Evolutionary conservation across 192 early-diverging fungal genomes (phyloP).

Genomic region (Phycomyces blakesleeanus): DNA sequence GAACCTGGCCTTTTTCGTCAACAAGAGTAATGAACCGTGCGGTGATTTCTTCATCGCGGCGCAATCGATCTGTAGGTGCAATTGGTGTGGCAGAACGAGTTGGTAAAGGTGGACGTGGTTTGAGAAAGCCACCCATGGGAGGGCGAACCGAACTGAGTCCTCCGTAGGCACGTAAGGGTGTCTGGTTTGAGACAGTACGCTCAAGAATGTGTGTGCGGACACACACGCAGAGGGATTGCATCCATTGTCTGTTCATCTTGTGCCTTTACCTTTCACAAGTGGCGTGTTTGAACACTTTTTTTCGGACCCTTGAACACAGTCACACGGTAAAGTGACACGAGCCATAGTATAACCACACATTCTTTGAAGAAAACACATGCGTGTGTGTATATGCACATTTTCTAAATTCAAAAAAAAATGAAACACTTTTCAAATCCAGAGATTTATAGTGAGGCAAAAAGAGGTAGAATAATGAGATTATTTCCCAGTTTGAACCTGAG

Average conservation of each 20-base stretch:
- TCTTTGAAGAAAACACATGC: too few relatives aligned
- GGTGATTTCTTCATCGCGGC: slow-evolving; percentile 54
- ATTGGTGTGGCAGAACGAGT: slow-evolving; percentile 1
- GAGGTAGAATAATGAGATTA: too few relatives aligned
- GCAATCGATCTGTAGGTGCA: slow-evolving; percentile 20
- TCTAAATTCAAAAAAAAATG: too few relatives aligned
- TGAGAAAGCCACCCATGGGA: not conserved
- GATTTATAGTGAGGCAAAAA: too few relatives aligned
- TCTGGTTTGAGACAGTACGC: not conserved
- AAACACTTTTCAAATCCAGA: too few relatives aligned
- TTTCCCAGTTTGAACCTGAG: too few relatives aligned
- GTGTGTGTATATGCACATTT: too few relatives aligned
- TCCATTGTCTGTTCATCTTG: slow-evolving; percentile 3
- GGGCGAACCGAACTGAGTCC: not conserved
- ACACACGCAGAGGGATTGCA: not conserved
- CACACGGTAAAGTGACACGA: not conserved
- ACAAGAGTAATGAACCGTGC: slow-evolving; percentile 42
- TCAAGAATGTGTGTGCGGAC: not conserved
- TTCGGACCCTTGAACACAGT: not conserved
- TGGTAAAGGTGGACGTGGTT: not conserved
- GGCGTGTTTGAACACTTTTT: too few relatives aligned
- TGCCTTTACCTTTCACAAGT: too few relatives aligned
- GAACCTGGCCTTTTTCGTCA: slow-evolving; percentile 35
- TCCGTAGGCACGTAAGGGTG: not conserved
- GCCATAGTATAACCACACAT: too few relatives aligned